Base-by-base conservation (phyloP, 2,329 filamentous ascomycete genomes). In the Colletotrichum eleusines region DNA sequence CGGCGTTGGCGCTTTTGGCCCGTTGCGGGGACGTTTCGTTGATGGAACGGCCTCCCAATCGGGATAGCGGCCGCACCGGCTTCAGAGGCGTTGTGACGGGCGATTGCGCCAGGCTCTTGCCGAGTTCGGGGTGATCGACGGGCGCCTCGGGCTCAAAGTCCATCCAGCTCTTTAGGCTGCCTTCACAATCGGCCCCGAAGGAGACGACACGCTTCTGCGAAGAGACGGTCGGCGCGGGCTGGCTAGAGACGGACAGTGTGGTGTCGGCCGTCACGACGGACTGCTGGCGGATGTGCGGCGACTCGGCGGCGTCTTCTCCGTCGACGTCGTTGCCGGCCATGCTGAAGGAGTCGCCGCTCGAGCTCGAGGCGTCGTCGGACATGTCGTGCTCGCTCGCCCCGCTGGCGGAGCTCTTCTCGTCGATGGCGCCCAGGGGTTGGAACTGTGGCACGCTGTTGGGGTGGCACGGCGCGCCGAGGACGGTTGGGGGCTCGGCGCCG, bases 241-340 rank as follows among this genome's bases (percentile, higher is more conserved):
- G 74, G 60, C 77, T 79, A 28, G 78, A 81, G 1, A 80, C 79
- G 6, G 80, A 79, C 40, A 83, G 74, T 26, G 82, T 83, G 4
- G 84, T 84, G 40, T 81, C 81, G 33, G 80, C 74, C 2, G 83
- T 84, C 44, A 77, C 73, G 57, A 83, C 77, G 0, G 83, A 84
- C 54, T 78, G 80, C 38, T 80, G 78, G 35, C 68, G 68, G 20
- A 71, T 71, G 28, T 59, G 68, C 8, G 68, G 68, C 2, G 68
- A 71, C 20, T 46, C 68, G 20, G 68, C 68, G 5, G 68, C 68
- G 9, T 71, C 68, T 23, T 71, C 68, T n/a, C 33, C 63, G 51
- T 62, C 64, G 31, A 48, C 80, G 76, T 40, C 75, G 77, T 11
- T 77, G 48, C 80, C 78, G 60, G 81, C 74, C 28, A 75, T 79